Base-by-base conservation (phyloP, 768 basidiomycete species). In the Collybia sp. region DNA sequence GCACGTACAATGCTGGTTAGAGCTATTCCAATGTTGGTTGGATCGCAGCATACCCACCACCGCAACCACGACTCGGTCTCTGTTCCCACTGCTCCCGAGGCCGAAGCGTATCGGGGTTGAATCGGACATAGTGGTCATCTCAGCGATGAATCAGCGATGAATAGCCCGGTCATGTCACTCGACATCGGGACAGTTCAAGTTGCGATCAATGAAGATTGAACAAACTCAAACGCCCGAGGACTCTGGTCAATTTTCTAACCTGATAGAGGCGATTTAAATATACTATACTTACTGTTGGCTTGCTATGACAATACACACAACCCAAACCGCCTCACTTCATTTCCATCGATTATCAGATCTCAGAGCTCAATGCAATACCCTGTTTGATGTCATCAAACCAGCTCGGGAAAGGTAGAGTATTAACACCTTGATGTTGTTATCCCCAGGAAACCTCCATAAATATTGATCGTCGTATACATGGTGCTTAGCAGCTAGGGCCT, bases 301-400 rank as follows among this genome's bases (percentile, higher is more conserved):
- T 5, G 69, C 72, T 37, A 20, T 71, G 61, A 44, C 65, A 50
- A 15, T 8, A 69, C 57, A 17, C 72, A 66, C 30, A 73, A 66
- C 10, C 80, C 79, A 30, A n/a, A 83, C 64, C 6, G 80, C 80
- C n/a, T 69, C 67, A 48, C 80, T 76, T 80, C 81, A 82, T 56
- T 72, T 67, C 81, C 80, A 83, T 15, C 80, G 63, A 0, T 69
- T 67, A 18, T 58, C 69, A 44, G 63, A 55, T 9, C 67, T 72
- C 55, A n/a, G n/a, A n/a, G n/a, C n/a, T n/a, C n/a, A n/a, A n/a
- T n/a, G n/a, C n/a, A n/a, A 66, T 58, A 17, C 80, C 80, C 76
- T 80, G 46, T 3, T 25, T 25, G 25, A 8, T 25, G 8, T 3
- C 8, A 25, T 25, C 8, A 25, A 8, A n/a, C n/a, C n/a, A 25